These are phyloP conservation scores for Coniferiporia weirii DNA, from an alignment of 1,284 basidiomycete species.

Conservation along the genomic window DNA sequence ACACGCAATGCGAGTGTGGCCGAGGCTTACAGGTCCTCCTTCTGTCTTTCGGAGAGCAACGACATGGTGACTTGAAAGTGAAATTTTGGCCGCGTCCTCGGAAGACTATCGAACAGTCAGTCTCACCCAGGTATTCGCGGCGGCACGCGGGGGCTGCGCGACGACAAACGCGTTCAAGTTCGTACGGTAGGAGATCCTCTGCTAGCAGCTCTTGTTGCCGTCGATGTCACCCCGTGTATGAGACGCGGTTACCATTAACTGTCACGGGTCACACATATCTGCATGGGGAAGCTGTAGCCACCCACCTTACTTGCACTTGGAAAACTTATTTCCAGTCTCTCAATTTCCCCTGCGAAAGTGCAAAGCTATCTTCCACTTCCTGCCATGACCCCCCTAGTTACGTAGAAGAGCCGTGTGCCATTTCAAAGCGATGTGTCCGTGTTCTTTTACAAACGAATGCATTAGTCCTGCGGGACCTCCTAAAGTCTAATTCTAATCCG, in stretches of 20 bases:
- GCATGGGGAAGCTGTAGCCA: too few relatives aligned
- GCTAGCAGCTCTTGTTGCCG: too few relatives aligned
- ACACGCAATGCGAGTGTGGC: background rate
- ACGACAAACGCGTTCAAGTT: background rate
- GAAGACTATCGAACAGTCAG: background rate
- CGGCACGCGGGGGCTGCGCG: background rate
- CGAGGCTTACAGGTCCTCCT: slow-evolving; percentile 51
- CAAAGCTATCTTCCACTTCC: too few relatives aligned
- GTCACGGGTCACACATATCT: too few relatives aligned
- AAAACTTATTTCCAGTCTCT: too few relatives aligned
- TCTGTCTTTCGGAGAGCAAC: slow-evolving; percentile 50
- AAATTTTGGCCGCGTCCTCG: background rate
- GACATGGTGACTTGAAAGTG: slow-evolving; percentile 10
- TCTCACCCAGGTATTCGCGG: background rate
- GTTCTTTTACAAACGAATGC: background rate
- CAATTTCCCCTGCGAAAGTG: too few relatives aligned
- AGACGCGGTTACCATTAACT: too few relatives aligned
- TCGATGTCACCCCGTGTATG: too few relatives aligned
- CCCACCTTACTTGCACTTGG: too few relatives aligned
- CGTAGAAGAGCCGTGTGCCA: too few relatives aligned
- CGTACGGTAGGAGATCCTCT: too few relatives aligned
- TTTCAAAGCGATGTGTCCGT: background rate
- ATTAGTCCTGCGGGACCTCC: background rate
- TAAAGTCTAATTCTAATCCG: background rate
- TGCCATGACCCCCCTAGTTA: too few relatives aligned